Evolutionary conservation across 345 rosid genomes (phyloP), one percentile per base, ranked within the genome.

Genomic region (Acer yangbiense): DNA sequence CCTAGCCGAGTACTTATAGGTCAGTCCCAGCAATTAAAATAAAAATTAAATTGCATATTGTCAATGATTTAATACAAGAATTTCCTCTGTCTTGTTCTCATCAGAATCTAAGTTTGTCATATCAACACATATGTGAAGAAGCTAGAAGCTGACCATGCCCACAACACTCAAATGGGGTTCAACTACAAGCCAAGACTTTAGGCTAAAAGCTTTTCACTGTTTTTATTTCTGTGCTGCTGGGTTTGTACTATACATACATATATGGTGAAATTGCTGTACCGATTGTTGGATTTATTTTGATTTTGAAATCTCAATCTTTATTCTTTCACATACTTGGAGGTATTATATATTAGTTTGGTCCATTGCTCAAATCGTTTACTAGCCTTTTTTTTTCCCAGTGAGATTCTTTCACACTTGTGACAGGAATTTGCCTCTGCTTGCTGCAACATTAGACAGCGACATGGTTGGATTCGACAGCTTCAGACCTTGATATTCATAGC

Each of bases 31-130:
- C 6, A 35, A 35, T 35, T 35, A 35, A 35, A 35, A 35, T 35
- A 35, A 35, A 25, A 35, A 35, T 35, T 35, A 35, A 35, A 35
- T 35, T 35, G 39, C 39, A 35, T 35, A 35, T 35, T 46, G 50
- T 46, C 50, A 46, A 46, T 9, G 13, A 46, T 46, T 46, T 9
- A 23, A 43, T 39, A 32, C 58, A 64, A 7, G 14, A 27, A 1
- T 64, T n/a, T 35, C 39, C 48, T 39, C 4, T 70, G 32, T 20
- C n/a, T 57, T 70, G 6, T 65, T 50, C 0, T 32, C 4, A 20
- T 67, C 57, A 63, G 69, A 57, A 71, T 66, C 77, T n/a, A 55
- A 9, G 21, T 58, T 77, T 78, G 78, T 35, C 39, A 35, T 35
- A 35, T 35, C 39, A 35, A 35, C 39, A 76, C 82, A 9, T 18